Evolutionary conservation across 176 grass and related monocot species (phyloP).

Genomic region (Secale cereale): DNA sequence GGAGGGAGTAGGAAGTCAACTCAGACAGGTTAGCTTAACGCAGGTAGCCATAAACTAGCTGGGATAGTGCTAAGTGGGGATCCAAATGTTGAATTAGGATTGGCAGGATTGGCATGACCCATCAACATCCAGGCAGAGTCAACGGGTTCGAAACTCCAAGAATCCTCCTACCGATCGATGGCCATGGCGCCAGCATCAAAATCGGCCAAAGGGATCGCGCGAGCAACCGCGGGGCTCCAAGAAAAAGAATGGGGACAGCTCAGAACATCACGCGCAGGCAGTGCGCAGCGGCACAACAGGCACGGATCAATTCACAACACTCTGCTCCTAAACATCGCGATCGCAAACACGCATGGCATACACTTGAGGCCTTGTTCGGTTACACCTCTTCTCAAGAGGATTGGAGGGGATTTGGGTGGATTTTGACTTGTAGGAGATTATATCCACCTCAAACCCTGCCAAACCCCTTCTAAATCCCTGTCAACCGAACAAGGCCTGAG

Average conservation of each 20-base stretch:
- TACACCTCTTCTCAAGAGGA: no score
- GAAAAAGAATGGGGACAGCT: no score
- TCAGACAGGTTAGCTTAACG: not conserved
- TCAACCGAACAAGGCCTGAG: no score
- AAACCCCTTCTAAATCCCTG: no score
- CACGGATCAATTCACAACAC: not conserved
- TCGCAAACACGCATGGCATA: not conserved
- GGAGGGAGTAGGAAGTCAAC: constrained; percentile 33
- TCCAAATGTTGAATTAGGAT: not conserved
- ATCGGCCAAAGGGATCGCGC: no score
- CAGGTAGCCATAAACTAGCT: not conserved
- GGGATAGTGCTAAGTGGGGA: not conserved
- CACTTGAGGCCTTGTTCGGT: no score
- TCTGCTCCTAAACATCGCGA: not conserved
- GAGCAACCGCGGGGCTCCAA: no score
- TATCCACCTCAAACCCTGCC: no score
- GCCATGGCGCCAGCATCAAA: not conserved
- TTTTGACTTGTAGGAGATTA: no score
- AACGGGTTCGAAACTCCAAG: not conserved
- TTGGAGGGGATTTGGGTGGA: no score
- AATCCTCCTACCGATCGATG: not conserved
- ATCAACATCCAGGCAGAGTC: not conserved
- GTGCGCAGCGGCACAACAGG: not conserved
- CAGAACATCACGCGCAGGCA: no score
- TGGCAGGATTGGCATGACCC: not conserved